Base-by-base conservation (phyloP, 805 yeast genomes). In the Candida parachauliodes region DNA sequence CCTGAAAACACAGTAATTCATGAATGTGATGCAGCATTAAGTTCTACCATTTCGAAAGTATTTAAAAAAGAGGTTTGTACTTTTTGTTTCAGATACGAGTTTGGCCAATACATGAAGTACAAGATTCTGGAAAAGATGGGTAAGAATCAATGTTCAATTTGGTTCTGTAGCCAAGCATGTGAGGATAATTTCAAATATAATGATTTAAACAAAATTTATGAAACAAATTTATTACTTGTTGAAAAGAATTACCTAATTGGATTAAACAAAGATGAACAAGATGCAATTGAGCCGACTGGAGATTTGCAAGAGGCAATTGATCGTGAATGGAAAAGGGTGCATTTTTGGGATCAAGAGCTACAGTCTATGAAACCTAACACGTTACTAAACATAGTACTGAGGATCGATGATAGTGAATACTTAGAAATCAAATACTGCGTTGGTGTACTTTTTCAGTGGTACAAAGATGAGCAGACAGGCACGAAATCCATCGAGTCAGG, bases 21-120 rank as follows among this genome's bases (percentile, higher is more conserved):
- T 27, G 40, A 32, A 7, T 70, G 75, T 12, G 42, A 50, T 3
- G 39, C 52, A 2, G 78, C 81, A 0, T 53, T 76, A 27, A 72
- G 81, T 8, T 59, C 69, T 11, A 62, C 76, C 1, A 63, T 80
- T 2, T 54, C 66, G 12, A 63, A 69, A 41, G 78, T 77, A 3
- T 80, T 77, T 52, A 69, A 75, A 34, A 79, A 78, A 45, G 87
- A 81, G 47, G 83, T 77, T 1, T 81, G 88, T 51, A 63, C 72
- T 6, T 48, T 51, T 42, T 81, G 88, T 46, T 77, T 68, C 48
- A 37, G 45, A 2, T 81, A 77, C 45, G 64, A 62, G 22, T 52
- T 65, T 44, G 82, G 83, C 0, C 59, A 55, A 23, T 59, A 61
- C 27, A 58, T 76, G 59, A 78, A 74, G 44, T 48, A 55, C 36